Conservation (phyloP, 768 basidiomycete genomes). For the Lentinula aciculospora region DNA sequence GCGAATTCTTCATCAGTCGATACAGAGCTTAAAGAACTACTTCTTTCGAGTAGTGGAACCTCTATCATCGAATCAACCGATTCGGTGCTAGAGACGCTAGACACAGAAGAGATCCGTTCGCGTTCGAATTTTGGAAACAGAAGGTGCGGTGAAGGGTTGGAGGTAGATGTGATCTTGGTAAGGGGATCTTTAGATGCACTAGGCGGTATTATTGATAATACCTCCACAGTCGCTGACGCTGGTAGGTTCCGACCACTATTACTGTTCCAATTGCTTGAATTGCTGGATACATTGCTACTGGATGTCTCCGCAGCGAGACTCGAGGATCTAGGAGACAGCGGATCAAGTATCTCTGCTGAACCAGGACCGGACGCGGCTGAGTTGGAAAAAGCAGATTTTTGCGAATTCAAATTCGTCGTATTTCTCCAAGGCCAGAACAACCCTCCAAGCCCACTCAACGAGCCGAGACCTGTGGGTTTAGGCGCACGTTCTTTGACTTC, state of each 20-base stretch:
- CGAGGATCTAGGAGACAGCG: background rate
- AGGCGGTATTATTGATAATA: background rate
- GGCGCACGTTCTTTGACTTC: conserved; percentile 1
- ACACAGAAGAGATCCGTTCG: background rate
- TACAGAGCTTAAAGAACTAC: background rate
- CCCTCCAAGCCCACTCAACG: background rate
- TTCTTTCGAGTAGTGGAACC: background rate
- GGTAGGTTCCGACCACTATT: background rate
- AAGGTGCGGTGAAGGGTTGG: background rate
- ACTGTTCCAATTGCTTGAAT: too few species aligned
- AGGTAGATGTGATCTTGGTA: background rate
- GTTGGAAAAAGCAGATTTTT: background rate
- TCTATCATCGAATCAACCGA: background rate
- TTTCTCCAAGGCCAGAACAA: conserved; percentile 2
- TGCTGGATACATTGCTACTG: background rate
- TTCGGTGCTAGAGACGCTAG: background rate
- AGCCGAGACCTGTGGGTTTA: background rate
- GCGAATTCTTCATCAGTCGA: background rate
- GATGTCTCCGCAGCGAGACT: background rate
- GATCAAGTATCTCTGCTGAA: background rate
- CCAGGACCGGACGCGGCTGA: background rate
- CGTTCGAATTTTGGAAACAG: background rate
- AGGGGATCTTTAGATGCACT: background rate
- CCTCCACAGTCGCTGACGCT: conserved; percentile 1
- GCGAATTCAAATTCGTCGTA: too few species aligned